Evolutionary conservation across 371 early-diverging fungal genomes (phyloP).

Genomic region (Funneliformis caledonium): DNA sequence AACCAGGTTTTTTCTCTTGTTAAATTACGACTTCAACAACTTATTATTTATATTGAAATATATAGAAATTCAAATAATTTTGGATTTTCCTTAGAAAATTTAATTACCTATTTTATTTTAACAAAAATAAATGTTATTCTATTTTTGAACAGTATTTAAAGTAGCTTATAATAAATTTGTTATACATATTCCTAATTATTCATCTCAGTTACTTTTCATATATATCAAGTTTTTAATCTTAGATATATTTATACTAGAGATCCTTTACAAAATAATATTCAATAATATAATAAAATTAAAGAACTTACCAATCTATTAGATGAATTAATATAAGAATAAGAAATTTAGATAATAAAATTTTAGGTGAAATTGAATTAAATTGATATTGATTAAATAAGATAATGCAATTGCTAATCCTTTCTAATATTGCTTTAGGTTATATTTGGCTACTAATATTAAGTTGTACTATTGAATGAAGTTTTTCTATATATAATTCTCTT

Average conservation of each 20-base stretch:
- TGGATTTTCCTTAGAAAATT: background rate
- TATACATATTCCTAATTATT: background rate
- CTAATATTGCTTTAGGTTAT: background rate
- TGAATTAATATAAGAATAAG: background rate
- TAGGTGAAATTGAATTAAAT: background rate
- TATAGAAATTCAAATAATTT: background rate
- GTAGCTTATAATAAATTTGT: constrained; percentile 1
- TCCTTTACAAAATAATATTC: background rate
- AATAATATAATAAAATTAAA: background rate
- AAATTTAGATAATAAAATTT: constrained; percentile 2
- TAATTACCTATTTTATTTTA: background rate
- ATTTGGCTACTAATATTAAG: constrained; percentile 7
- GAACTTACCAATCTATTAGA: background rate
- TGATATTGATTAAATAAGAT: background rate
- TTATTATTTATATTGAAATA: background rate
- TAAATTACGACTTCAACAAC: background rate
- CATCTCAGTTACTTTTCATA: background rate
- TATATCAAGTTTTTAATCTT: background rate
- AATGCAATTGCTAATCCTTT: background rate
- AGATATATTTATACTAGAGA: background rate
- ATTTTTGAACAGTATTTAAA: too few species aligned
- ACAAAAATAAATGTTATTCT: background rate
- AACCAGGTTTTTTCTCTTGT: background rate
- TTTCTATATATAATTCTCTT: background rate
- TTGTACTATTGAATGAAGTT: background rate